Evolutionary conservation across 2,329 filamentous ascomycete genomes (phyloP), one percentile per base, ranked within the genome.

Genomic region (Neocatenulostroma microsporum): DNA sequence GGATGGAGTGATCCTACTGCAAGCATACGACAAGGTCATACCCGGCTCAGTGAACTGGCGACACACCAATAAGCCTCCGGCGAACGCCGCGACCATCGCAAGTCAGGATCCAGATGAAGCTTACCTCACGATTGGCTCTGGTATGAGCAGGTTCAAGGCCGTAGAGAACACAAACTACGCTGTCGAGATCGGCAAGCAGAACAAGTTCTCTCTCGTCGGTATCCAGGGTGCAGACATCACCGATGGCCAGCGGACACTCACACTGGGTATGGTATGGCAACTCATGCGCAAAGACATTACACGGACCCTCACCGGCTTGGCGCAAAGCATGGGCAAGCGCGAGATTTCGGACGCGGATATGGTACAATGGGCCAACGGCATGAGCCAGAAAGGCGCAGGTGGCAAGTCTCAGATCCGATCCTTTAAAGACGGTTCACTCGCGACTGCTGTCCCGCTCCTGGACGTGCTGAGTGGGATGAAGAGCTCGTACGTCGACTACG

Each of bases 161-260:
- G 84, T 98, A 3, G 91, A 98, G 62, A 98, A 98, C 63, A 98
- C 91, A 35, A 98, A 98, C 64, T 96, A 98, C 57, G 83, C 83
- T 14, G 89, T 96, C 43, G 89, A 98, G 62, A 76, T 98, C 18
- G 91, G 91, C 60, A 96, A 96, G 67, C 84, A 93, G 58, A 84
- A 91, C 53, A 78, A 82, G 21, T 98, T 98, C 68, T 95, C 88
- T 2, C 76, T 98, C 3, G 91, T 96, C 27, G 91, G 89, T 37
- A 89, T 98, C 41, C 91, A 98, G 62, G 91, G 91, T 45, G 91
- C 91, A 33, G 91, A 98, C 61, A 95, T 98, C 60, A 96, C 91
- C 1, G 91, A 98, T 54, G 91, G 91, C 9, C 88, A 95, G 62
- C 80, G 87, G 54, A 95, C 86, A 13, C 72, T 98, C 43, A 96